Evolutionary conservation across 352 stramenopile genomes (phyloP).

Genomic region (Aphanomyces euteiches): DNA sequence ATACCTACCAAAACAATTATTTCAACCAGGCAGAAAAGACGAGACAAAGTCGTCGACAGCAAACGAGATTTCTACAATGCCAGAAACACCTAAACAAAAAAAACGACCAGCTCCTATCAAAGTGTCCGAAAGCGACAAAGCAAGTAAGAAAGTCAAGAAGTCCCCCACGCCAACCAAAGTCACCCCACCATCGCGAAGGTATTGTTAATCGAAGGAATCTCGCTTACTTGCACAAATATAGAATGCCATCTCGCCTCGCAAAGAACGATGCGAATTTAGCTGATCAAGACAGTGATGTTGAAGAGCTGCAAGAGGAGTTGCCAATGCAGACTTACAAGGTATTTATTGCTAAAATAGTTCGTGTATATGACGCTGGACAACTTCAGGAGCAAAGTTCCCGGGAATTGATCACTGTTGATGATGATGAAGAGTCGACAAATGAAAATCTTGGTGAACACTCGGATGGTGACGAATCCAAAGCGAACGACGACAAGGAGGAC

Average conservation of each 20-base stretch:
- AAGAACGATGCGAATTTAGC: slow-evolving; percentile 19
- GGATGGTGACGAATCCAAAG: too few species aligned
- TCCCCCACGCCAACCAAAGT: background rate
- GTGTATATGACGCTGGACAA: background rate
- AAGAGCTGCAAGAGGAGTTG: slow-evolving; percentile 6
- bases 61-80: background rate
- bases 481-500: slow-evolving; percentile 7
- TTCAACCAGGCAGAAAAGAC: slow-evolving; percentile 3
- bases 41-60: background rate
- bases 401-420: background rate
- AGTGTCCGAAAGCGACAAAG: background rate
- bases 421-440: background rate
- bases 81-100: background rate
- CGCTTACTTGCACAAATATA: background rate
- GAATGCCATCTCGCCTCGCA: slow-evolving; percentile 7
- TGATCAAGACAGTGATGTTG: slow-evolving; percentile 20
- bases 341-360: background rate
- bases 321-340: background rate
- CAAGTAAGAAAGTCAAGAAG: slow-evolving; percentile 23
- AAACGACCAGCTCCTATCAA: slow-evolving; percentile 3
- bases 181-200: slow-evolving; percentile 13
- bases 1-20: slow-evolving; percentile 71
- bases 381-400: background rate
- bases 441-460: too few species aligned
- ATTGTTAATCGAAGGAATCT: background rate